Conservation (phyloP, 2,329 filamentous ascomycete genomes). For the Fonsecaea nubica region DNA sequence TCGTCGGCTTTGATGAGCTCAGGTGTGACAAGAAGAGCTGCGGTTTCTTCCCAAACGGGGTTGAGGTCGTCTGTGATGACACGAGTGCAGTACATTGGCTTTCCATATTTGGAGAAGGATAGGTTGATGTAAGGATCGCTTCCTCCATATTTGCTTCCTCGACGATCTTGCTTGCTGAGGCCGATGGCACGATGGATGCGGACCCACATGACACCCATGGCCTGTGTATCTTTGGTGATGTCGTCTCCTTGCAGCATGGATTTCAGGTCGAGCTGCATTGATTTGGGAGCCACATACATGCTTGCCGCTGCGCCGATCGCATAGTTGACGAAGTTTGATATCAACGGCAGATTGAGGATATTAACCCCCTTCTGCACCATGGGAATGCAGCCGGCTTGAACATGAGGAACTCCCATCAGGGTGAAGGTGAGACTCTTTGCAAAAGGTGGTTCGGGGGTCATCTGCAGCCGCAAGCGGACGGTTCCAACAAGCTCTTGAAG, state of each 20-base stretch:
- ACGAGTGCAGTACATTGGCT: constrained; percentile 96
- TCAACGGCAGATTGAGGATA: constrained; percentile 86
- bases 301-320: constrained; percentile 84
- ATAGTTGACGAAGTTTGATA: constrained; percentile 96
- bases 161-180: constrained; percentile 87
- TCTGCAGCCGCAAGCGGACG: constrained; percentile 78
- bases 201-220: constrained; percentile 89
- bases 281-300: constrained; percentile 94
- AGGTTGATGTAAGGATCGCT: constrained; percentile 96
- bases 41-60: constrained; percentile 87
- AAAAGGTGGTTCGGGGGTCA: constrained; percentile 90
- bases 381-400: constrained; percentile 86
- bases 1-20: constrained; percentile 94
- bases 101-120: constrained; percentile 93
- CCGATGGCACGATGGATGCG: constrained; percentile 86
- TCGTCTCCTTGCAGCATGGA: constrained; percentile 91
- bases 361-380: constrained; percentile 93
- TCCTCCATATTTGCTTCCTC: constrained; percentile 82
- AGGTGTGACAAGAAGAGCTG: constrained; percentile 82
- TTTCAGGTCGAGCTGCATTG: constrained; percentile 86
- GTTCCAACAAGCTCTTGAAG: constrained; percentile 90
- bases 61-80: constrained; percentile 95
- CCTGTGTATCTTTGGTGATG: constrained; percentile 83
- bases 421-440: constrained; percentile 91
- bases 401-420: constrained; percentile 89